Percentiles rank a stretch among this genome's conserved stretches.
phyloP scores from a whole-genome alignment of 2,329 filamentous ascomycete genomes.

The Beauveria pseudobassiana region DNA sequence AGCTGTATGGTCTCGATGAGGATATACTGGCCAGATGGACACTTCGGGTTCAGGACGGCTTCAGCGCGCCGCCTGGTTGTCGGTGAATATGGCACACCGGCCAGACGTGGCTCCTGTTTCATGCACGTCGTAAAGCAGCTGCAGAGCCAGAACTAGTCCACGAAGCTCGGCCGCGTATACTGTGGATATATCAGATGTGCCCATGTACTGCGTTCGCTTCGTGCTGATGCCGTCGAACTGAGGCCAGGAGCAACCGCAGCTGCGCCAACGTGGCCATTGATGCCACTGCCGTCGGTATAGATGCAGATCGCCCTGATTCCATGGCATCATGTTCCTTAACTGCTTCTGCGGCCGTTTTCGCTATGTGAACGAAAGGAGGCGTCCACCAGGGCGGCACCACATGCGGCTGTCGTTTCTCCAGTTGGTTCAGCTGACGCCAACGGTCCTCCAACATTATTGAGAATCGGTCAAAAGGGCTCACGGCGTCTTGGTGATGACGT shows the following conservation, averaged over 20 bases:
- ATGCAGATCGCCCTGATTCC: neutral
- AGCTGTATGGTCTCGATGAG: neutral
- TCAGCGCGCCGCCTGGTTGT: constrained; percentile 11
- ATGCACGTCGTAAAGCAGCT: neutral
- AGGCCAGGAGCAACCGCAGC: constrained; percentile 1
- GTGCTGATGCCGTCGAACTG: neutral
- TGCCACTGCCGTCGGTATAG: constrained; percentile 7
- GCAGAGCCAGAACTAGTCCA: too few relatives aligned
- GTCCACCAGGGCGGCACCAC: too few relatives aligned
- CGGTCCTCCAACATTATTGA: too few relatives aligned
- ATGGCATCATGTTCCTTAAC: neutral
- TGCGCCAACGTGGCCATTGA: constrained; percentile 6
- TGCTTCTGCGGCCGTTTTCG: too few relatives aligned
- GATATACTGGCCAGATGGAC: constrained; percentile 7
- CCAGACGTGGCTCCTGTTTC: neutral
- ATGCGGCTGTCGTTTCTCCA: too few relatives aligned
- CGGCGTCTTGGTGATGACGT: too few relatives aligned
- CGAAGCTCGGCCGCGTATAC: constrained; percentile 11
- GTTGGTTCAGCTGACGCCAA: too few relatives aligned
- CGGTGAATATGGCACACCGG: constrained; percentile 6
- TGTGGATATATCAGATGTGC: neutral
- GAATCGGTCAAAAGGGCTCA: too few relatives aligned
- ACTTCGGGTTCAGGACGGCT: constrained; percentile 3
- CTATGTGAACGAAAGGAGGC: too few relatives aligned
- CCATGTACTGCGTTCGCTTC: constrained; percentile 5